Percentiles rank a stretch among this genome's conserved stretches.
These are phyloP conservation scores for Komagataella mondaviorum DNA, from an alignment of 805 yeast species.

Conservation along the genomic window DNA sequence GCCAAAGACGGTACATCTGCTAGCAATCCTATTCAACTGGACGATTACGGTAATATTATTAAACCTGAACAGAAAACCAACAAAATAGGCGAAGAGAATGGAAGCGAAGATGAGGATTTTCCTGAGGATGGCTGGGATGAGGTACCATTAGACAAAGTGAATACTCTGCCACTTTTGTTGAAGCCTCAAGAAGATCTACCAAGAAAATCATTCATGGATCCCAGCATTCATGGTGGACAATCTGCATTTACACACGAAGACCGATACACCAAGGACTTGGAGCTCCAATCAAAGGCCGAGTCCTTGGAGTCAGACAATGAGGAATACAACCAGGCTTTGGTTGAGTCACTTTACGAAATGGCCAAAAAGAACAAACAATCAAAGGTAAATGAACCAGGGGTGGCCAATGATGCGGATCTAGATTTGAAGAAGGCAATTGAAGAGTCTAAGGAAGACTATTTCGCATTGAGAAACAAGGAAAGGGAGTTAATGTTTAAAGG, in stretches of 20 bases:
- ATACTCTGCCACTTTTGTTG: not conserved
- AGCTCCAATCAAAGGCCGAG: not conserved
- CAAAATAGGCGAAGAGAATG: not conserved
- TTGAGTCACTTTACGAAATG: constrained; percentile 18
- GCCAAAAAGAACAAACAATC: constrained; percentile 12
- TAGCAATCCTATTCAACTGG: constrained; percentile 36
- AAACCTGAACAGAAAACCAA: not conserved
- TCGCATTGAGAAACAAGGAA: constrained; percentile 15
- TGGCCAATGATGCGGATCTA: constrained; percentile 6
- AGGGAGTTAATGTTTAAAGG: constrained; percentile 5
- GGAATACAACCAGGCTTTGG: constrained; percentile 12
- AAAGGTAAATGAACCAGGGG: constrained; percentile 1
- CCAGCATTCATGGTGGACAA: not conserved
- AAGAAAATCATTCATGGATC: constrained; percentile 2
- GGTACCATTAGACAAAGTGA: constrained; percentile 31
- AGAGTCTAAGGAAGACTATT: constrained; percentile 28
- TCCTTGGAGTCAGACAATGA: constrained; percentile 6
- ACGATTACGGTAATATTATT: constrained; percentile 11
- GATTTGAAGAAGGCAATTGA: constrained; percentile 31
- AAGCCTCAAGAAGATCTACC: not conserved
- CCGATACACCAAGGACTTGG: not conserved
- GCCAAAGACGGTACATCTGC: constrained; percentile 25
- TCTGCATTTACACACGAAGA: not conserved
- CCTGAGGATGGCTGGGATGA: constrained; percentile 62
- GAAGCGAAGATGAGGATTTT: constrained; percentile 21